Percentiles rank a stretch among this genome's conserved stretches.
Conservation (phyloP, 345 rosid genomes). For the Moringa oleifera region DNA sequence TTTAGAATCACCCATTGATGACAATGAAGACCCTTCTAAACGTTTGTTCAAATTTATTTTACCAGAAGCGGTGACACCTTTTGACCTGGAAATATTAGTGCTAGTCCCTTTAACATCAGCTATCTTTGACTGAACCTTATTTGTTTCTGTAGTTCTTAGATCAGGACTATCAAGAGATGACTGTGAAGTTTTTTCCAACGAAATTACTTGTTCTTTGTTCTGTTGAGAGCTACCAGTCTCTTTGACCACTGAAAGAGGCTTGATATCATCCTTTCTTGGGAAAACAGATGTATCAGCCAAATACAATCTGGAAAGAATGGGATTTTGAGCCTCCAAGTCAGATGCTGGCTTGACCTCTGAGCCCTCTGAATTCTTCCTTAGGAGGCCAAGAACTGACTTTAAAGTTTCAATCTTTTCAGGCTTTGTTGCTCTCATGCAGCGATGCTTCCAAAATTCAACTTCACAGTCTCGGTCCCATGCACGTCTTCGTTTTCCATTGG, state of each 20-base stretch:
- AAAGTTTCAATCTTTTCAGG: conserved; percentile 94
- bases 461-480: conserved; percentile 98
- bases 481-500: conserved; percentile 79
- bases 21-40: conserved; percentile 19
- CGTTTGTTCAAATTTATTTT: conserved; percentile 29
- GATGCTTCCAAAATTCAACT: conserved; percentile 98
- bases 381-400: conserved; percentile 77
- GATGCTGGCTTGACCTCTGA: conserved; percentile 27
- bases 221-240: conserved; percentile 32
- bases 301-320: conserved; percentile 87
- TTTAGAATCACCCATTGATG: conserved; percentile 29
- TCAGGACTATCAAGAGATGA: conserved; percentile 25
- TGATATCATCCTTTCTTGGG: conserved; percentile 79
- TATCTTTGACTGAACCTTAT: conserved; percentile 34
- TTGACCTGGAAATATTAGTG: conserved; percentile 36
- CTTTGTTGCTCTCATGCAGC: conserved; percentile 64
- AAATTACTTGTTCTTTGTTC: conserved; percentile 20
- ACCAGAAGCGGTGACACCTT: conserved; percentile 28
- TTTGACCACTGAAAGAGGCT: conserved; percentile 60
- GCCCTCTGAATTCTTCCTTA: conserved; percentile 49
- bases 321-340: conserved; percentile 48
- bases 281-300: conserved; percentile 95
- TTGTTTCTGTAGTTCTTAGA: conserved; percentile 31
- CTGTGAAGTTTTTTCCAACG: conserved; percentile 27
- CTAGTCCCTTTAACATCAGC: conserved; percentile 37